phyloP scores from a whole-genome alignment of 2,329 filamentous ascomycete species.

The Penicillium sp. region DNA sequence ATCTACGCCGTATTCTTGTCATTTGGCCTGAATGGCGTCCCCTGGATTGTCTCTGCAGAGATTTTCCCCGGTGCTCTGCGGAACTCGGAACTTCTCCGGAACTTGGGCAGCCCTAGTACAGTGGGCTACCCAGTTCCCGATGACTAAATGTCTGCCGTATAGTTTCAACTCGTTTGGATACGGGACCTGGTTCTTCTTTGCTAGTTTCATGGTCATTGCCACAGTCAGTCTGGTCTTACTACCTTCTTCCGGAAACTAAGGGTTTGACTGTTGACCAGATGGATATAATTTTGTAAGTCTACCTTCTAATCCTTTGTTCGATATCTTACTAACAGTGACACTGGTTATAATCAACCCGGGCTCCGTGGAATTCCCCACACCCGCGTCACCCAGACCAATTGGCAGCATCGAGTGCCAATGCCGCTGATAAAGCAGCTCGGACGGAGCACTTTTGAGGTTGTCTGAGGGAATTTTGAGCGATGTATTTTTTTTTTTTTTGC shows the following conservation, averaged over 20 bases:
- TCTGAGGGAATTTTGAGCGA: background rate
- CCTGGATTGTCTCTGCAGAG: slow-evolving; percentile 48
- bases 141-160: slow-evolving; percentile 43
- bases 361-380: slow-evolving; percentile 6
- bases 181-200: slow-evolving; percentile 45
- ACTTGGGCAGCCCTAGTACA: slow-evolving; percentile 29
- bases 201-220: slow-evolving; percentile 32
- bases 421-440: background rate
- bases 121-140: slow-evolving; percentile 31
- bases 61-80: slow-evolving; percentile 45
- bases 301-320: background rate
- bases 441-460: background rate
- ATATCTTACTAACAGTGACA: background rate
- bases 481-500: background rate
- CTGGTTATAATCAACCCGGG: slow-evolving; percentile 4
- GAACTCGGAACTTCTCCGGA: slow-evolving; percentile 40
- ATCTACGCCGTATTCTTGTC: slow-evolving; percentile 35
- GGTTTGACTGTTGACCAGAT: slow-evolving; percentile 22
- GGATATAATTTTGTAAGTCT: slow-evolving; percentile 12
- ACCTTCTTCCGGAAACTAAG: slow-evolving; percentile 28
- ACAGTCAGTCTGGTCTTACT: slow-evolving; percentile 41
- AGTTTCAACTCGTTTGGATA: slow-evolving; percentile 45
- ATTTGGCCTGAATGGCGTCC: slow-evolving; percentile 44
- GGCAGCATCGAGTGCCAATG: background rate
- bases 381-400: background rate